Evolutionary conservation across 441 rosid species (phyloP), one percentile per base, ranked within the genome.

Genomic region (Bocquillonia castaneifolia): DNA sequence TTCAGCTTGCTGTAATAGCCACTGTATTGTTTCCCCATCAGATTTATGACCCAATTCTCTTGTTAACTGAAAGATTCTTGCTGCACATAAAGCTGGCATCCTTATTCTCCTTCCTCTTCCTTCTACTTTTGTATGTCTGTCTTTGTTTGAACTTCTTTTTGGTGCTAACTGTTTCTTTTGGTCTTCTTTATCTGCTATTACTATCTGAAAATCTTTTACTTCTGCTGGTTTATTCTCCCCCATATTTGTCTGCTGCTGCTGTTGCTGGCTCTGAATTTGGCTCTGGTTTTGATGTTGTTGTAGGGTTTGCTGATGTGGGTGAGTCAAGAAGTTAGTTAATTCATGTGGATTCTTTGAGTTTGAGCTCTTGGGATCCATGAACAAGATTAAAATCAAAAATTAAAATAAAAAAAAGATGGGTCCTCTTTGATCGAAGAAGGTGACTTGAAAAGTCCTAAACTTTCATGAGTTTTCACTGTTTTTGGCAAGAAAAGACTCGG

Each of bases 61-160:
- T 51, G 98, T 93, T 77, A 91, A 80, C 61, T 93, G 98, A 63
- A 93, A 93, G 71, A 93, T 90, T 82, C 98, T 82, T 34, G 98
- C 97, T 0, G 98, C 98, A 71, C 98, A 93, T 18, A 91, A 80
- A 18, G 98, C 98, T 23, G 97, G 98, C 98, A 91, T 93, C 91
- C 98, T 80, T 53, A 93, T 91, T 68, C 98, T 83, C 44, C 98
- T 79, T 26, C 98, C 98, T 66, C 97, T 76, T 3, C 98, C 98
- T 81, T 93, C 98, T 28, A 93, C 98, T 74, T 93, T 93, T 44
- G 90, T 93, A 78, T 93, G 97, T 40, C 96, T 83, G 82, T 93
- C 98, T 73, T 91, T 93, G 83, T 93, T 93, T 9, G 98, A 91
- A 80, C 82, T 91, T 72, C 98, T 80, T 75, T 93, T 93, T 7